Base-by-base conservation (phyloP, 306 rosid species). In the Carpinus fangiana region DNA sequence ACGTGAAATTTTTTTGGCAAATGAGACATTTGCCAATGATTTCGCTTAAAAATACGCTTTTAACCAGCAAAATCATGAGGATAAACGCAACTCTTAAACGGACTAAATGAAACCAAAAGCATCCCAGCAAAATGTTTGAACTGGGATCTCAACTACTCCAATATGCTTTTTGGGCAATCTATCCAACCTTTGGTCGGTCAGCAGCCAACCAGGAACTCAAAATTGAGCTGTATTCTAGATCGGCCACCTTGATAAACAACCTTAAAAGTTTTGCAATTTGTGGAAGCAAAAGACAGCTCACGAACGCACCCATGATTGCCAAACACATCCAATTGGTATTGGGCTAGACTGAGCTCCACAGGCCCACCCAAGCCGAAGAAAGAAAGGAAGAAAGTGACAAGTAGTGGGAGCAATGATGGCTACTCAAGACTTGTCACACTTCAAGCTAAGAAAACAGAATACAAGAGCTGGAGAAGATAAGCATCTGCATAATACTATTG, bases 221-320 rank as follows among this genome's bases (percentile, higher is more conserved):
- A 48, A 48, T 41, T 5, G 45, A 41, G 45, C 43, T 4, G 43
- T 38, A 38, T 38, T 4, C 11, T 47, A 0, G 16, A 5, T 53
- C 57, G 57, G 57, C 21, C 59, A 17, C 7, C 56, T 53, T 17
- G 0, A 53, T 6, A 17, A 1, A 14, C 56, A 14, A 52, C 38
- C 16, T 12, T 28, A 12, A 18, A 18, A 41, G 8, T 11, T 11
- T 18, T 18, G 31, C 51, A 9, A n/a, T 34, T 16, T 65, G 23
- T 36, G 20, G 36, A 36, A 34, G 70, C 48, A 41, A 77, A 57
- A 28, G 70, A 45, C 21, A 31, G 26, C 51, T n/a, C 41, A 14
- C 21, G 73, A 78, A 74, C 12, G 60, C 31, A 34, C 31, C 80
- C 28, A 43, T 21, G 53, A 47, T 51, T 75, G 72, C 78, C 46